phyloP scores from a whole-genome alignment of 352 stramenopile species.

The Phytophthora crassamura region DNA sequence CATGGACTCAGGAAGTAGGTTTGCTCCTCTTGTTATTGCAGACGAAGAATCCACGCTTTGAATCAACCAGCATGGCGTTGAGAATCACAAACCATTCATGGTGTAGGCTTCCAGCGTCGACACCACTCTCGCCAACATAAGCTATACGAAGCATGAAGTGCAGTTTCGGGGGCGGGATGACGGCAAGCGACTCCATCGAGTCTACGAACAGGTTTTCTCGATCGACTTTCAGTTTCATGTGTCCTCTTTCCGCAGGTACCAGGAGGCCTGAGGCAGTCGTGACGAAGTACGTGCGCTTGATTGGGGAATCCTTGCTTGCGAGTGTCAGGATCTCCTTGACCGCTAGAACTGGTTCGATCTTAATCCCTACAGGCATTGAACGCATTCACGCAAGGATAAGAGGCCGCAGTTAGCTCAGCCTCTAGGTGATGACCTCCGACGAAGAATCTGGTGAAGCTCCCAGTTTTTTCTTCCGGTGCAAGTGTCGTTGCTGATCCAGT shows the following conservation, averaged over 20 bases:
- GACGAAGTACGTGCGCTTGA: conserved; percentile 44
- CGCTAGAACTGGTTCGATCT: too few relatives aligned
- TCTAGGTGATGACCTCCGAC: too few relatives aligned
- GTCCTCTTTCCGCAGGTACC: conserved; percentile 27
- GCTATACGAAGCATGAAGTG: conserved; percentile 51
- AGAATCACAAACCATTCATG: conserved; percentile 78
- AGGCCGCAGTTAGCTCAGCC: too few relatives aligned
- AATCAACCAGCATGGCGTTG: conserved; percentile 39
- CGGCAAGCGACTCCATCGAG: conserved; percentile 42
- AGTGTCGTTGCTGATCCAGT: too few relatives aligned
- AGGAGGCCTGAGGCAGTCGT: conserved; percentile 21
- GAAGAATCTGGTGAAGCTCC: too few relatives aligned
- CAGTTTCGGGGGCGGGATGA: conserved; percentile 32
- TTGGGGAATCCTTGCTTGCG: conserved; percentile 30
- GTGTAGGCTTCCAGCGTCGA: conserved; percentile 72
- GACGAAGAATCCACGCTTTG: conserved; percentile 31
- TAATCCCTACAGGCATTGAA: too few relatives aligned
- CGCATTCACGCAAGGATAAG: too few relatives aligned
- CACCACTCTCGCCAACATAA: conserved; percentile 63
- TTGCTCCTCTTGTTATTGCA: conserved; percentile 45
- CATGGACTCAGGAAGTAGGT: conserved; percentile 48
- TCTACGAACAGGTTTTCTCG: conserved; percentile 39
- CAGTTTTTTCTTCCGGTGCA: too few relatives aligned
- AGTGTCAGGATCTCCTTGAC: conserved; percentile 26
- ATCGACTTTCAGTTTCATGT: conserved; percentile 37